Evolutionary conservation across 306 rosid species (phyloP), one percentile per base, ranked within the genome.

Genomic region (Ormosia semicastrata): DNA sequence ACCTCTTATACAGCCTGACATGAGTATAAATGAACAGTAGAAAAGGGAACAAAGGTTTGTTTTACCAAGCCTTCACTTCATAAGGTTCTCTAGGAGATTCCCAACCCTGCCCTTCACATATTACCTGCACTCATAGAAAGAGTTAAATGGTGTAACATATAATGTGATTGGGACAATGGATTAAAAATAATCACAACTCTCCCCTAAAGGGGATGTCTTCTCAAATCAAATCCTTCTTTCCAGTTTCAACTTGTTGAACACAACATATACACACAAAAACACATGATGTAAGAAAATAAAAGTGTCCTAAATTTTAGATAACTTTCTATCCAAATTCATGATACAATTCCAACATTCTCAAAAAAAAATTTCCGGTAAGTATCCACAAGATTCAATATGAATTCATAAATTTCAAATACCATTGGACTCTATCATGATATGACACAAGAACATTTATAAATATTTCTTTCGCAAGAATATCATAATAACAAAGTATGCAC

Each of bases 21-120:
- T 18, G 49, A 69, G 39, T 62, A 60, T 5, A 13, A 71, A 64
- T 66, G 11, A 44, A 71, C 68, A 30, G 44, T 18, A 43, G 29
- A 39, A 60, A 8, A 37, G 76, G 53, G 18, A 6, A 41, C n/a
- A 58, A 81, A 34, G 68, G 50, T 44, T 18, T 7, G 63, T 34
- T 50, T 81, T 92, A 96, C 99, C 99, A 89, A 60, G 97, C 98
- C 86, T 93, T 92, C 65, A 96, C 97, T 94, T 96, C 99, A 54
- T 96, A 96, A 56, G 98, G 99, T 82, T 93, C 98, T 79, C 99
- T 86, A 2, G 99, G 98, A 18, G 92, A 92, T 88, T 96, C 99
- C 99, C 99, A 96, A 54, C 98, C 98, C 89, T 91, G 88, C 56
- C 99, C 99, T 81, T 92, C 98, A 66, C 60, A 66, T 60, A 89